Base-by-base conservation (phyloP, 345 rosid genomes). In the Erodium maritimum region DNA sequence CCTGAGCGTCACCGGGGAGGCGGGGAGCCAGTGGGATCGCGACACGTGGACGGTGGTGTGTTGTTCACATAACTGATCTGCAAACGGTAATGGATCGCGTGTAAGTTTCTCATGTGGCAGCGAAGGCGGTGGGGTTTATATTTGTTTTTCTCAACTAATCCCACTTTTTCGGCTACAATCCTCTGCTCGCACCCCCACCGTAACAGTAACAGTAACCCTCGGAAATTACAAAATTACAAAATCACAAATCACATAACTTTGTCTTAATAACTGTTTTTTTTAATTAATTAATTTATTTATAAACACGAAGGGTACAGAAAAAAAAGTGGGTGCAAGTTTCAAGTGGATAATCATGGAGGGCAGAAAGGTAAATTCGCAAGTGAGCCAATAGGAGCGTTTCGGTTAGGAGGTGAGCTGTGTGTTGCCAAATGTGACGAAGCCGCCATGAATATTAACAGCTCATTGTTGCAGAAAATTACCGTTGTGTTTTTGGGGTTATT, bases 1-100 rank as follows among this genome's bases (percentile, higher is more conserved):
- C 64, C 60, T 42, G 50, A 19, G 61, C 1, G 37, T 2, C 25
- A 17, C 18, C n/a, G 14, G 34, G 57, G n/a, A n/a, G 54, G 14
- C 13, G 0, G 7, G 0, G 13, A 5, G 10, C 45, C 55, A 65
- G 23, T 23, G 17, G 5, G 23, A 18, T n/a, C 11, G 10, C 7
- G 54, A 59, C 69, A 66, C 69, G 64, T 54, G 69, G 8, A 42
- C 56, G 57, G 48, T 1, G 14, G 48, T 42, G 48, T 9, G 14
- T 12, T 3, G 16, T 42, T 7, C 14, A 1, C 14, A 42, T 42
- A 42, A 42, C 48, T 42, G 48, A 42, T 42, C 48, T 42, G 16
- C 48, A 42, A 42, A 12, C 48, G 34, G 34, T 29, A 29, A 29
- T 3, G 34, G 5, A 3, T 42, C 48, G 48, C 48, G 48, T 42